Conservation (phyloP, 176 grass and related monocot genomes). For the Oryza longistaminata region DNA sequence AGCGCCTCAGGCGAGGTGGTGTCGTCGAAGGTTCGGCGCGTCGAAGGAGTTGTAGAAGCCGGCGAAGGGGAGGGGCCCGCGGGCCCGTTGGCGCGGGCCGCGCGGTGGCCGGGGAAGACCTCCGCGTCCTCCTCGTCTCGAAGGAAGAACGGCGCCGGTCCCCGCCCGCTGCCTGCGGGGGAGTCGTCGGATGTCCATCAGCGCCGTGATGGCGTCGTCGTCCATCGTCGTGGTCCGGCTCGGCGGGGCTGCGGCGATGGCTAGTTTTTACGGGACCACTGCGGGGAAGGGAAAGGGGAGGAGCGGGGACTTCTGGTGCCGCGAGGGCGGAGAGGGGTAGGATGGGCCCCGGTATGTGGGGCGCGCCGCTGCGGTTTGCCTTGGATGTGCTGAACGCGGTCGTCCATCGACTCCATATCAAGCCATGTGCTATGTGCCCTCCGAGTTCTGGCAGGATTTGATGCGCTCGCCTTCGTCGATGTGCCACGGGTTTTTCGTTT, state of each 20-base stretch:
- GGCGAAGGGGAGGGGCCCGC: conserved; percentile 39
- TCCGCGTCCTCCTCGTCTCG: conserved; percentile 52
- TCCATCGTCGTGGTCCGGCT: conserved; percentile 33
- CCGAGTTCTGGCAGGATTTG: conserved; percentile 32
- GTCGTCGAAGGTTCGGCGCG: conserved; percentile 64
- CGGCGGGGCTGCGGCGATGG: background rate
- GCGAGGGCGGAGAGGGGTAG: background rate
- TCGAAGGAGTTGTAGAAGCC: conserved; percentile 58
- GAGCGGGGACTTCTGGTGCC: background rate
- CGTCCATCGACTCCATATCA: background rate
- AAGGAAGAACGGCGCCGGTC: conserved; percentile 36
- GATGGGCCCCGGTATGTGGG: background rate
- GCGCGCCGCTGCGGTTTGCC: conserved; percentile 39
- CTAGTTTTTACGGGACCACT: conserved; percentile 31
- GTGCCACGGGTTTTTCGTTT: background rate
- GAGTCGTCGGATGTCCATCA: conserved; percentile 67
- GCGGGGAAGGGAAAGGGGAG: background rate
- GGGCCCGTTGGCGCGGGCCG: background rate
- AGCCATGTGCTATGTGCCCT: no score
- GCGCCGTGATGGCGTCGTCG: conserved; percentile 49
- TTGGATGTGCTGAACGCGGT: background rate
- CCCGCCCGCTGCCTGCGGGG: conserved; percentile 26
- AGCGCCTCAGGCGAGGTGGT: conserved; percentile 36
- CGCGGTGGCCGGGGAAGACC: conserved; percentile 24
- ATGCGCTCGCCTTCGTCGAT: background rate